Evolutionary conservation across 768 basidiomycete genomes (phyloP).

Genomic region (Kwoniella bestiolae): DNA sequence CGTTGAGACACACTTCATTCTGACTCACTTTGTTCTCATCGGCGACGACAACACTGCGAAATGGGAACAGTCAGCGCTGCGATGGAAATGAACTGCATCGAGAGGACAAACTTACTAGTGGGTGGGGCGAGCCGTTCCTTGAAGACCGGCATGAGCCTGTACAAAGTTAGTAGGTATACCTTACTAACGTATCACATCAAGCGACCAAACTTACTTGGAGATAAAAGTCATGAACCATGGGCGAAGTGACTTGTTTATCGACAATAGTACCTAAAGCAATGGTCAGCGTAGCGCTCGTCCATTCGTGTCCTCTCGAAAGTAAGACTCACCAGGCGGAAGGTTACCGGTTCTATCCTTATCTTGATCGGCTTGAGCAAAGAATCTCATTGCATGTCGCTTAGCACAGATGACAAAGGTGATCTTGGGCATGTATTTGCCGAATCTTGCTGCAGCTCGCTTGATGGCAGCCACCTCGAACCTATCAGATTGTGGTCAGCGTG

Average conservation of each 20-base stretch:
- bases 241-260: conserved; percentile 50
- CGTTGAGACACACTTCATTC: no score
- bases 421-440: conserved; percentile 51
- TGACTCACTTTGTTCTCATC: conserved; percentile 40
- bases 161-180: background rate
- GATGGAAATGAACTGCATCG: no score
- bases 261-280: conserved; percentile 42
- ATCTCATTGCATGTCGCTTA: conserved; percentile 56
- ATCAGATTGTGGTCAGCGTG: background rate
- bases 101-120: conserved; percentile 47
- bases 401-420: conserved; percentile 55
- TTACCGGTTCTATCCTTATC: conserved; percentile 52
- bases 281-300: background rate
- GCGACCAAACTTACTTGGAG: conserved; percentile 39
- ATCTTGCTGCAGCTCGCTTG: conserved; percentile 37
- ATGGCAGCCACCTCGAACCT: conserved; percentile 48
- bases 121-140: conserved; percentile 55
- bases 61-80: background rate
- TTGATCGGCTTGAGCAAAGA: conserved; percentile 42
- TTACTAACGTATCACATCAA: background rate
- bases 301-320: background rate
- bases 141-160: conserved; percentile 50
- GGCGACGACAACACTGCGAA: conserved; percentile 21
- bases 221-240: conserved; percentile 56
- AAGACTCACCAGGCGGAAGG: conserved; percentile 41